Evolutionary conservation across 1,284 basidiomycete genomes (phyloP).

Genomic region (Cryptococcus deneoformans): DNA sequence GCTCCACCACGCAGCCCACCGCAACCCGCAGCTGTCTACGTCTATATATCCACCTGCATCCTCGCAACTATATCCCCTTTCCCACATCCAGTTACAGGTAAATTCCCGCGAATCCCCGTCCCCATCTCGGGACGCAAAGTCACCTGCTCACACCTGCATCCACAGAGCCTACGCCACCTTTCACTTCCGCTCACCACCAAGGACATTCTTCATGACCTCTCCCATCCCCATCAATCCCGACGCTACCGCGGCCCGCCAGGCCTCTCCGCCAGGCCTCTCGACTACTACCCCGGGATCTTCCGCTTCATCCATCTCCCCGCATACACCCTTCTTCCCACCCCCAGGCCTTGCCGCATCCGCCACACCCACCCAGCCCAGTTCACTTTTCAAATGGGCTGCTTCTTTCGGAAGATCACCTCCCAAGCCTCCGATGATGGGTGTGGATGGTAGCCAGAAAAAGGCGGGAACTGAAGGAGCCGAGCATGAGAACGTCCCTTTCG

Average conservation of each 20-base stretch:
- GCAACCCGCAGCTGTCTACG: too few relatives aligned
- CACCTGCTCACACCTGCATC: too few relatives aligned
- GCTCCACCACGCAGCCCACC: too few relatives aligned
- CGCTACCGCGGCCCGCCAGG: neutral
- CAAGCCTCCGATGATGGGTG: neutral
- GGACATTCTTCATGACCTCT: constrained; percentile 11
- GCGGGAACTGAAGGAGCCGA: constrained; percentile 12
- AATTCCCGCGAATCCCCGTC: too few relatives aligned
- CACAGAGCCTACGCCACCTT: too few relatives aligned
- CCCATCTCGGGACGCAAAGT: too few relatives aligned
- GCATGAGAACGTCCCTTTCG: constrained; percentile 32
- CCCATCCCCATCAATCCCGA: constrained; percentile 22
- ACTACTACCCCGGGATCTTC: constrained; percentile 16
- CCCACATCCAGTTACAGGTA: too few relatives aligned
- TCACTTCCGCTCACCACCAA: too few relatives aligned
- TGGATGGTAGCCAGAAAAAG: neutral
- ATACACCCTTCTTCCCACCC: constrained; percentile 21
- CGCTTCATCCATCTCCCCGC: constrained; percentile 27
- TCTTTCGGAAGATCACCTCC: constrained; percentile 13
- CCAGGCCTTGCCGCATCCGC: neutral
- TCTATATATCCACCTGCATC: too few relatives aligned
- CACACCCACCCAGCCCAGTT: constrained; percentile 5
- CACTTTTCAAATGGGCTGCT: constrained; percentile 18
- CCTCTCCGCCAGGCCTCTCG: constrained; percentile 5
- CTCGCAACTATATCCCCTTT: too few relatives aligned